phyloP scores from a whole-genome alignment of 108 stramenopile genomes.

The Nitzschia putrida region DNA sequence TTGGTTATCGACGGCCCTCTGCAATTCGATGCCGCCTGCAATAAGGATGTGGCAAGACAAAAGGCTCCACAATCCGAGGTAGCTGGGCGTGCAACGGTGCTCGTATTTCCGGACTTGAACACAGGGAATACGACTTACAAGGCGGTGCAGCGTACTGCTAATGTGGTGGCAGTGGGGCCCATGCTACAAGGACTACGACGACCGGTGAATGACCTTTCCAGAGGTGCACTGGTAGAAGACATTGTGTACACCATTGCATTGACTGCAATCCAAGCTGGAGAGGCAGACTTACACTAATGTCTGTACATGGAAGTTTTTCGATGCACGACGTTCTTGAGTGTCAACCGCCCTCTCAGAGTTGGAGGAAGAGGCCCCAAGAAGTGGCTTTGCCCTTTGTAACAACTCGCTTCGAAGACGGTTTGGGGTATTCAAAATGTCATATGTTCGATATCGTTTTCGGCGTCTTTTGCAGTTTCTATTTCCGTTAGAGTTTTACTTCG shows the following conservation, averaged over 20 bases:
- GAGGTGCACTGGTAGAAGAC: conserved; percentile 44
- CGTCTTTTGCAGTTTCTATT: too few relatives aligned
- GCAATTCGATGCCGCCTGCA: conserved; percentile 48
- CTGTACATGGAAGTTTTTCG: too few relatives aligned
- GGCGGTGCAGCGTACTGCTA: conserved; percentile 42
- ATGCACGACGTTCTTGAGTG: too few relatives aligned
- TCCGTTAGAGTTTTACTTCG: too few relatives aligned
- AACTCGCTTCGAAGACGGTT: too few relatives aligned
- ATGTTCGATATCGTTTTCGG: not conserved
- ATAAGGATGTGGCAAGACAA: conserved; percentile 33
- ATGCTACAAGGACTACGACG: conserved; percentile 43
- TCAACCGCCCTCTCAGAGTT: too few relatives aligned
- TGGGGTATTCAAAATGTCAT: too few relatives aligned
- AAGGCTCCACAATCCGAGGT: conserved; percentile 37
- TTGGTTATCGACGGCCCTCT: conserved; percentile 47
- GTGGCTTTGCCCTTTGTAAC: too few relatives aligned
- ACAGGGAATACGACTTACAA: conserved; percentile 51
- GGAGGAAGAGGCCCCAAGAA: too few relatives aligned
- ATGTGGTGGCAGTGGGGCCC: conserved; percentile 44
- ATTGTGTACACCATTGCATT: conserved; percentile 51
- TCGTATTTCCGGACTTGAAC: conserved; percentile 45
- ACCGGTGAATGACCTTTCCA: conserved; percentile 45
- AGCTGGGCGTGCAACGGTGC: conserved; percentile 39
- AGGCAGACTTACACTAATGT: too few relatives aligned
- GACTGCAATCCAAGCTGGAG: conserved; percentile 39